These are phyloP conservation scores for Jacaranda copaia DNA, from an alignment of 257 asterid genomes.

Conservation along the genomic window DNA sequence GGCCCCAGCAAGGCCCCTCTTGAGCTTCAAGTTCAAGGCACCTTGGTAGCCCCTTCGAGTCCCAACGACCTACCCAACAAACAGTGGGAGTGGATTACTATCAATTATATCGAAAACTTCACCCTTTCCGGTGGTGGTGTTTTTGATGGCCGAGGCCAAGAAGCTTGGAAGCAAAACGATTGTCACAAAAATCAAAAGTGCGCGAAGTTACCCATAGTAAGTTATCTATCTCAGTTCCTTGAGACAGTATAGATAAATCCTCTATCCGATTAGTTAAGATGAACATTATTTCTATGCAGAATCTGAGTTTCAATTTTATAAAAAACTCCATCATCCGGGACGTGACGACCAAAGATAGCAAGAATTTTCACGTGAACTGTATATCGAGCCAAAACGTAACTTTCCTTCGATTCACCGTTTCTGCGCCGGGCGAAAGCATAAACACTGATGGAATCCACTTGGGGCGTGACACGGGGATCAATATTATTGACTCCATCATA, in stretches of 20 bases:
- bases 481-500: constrained; percentile 32
- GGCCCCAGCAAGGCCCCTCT: constrained; percentile 41
- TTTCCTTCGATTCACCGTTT: constrained; percentile 28
- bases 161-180: constrained; percentile 55
- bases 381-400: constrained; percentile 47
- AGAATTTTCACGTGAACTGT: constrained; percentile 47
- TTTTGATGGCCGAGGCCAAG: constrained; percentile 54
- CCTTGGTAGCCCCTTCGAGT: background rate
- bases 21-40: constrained; percentile 49
- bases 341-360: constrained; percentile 52
- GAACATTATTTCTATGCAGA: constrained; percentile 25
- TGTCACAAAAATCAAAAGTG: constrained; percentile 44
- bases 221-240: background rate
- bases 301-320: constrained; percentile 51
- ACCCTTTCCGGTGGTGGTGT: constrained; percentile 61
- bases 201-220: constrained; percentile 46
- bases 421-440: constrained; percentile 43
- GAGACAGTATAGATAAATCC: background rate
- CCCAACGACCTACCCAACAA: constrained; percentile 24
- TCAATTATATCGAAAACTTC: constrained; percentile 46
- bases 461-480: background rate
- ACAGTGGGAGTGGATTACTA: constrained; percentile 48
- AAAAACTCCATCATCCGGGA: constrained; percentile 44
- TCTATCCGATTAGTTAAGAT: too few species aligned
- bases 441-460: constrained; percentile 63